phyloP scores from a whole-genome alignment of 208 protist species.

The Blechomonas ayalai region DNA sequence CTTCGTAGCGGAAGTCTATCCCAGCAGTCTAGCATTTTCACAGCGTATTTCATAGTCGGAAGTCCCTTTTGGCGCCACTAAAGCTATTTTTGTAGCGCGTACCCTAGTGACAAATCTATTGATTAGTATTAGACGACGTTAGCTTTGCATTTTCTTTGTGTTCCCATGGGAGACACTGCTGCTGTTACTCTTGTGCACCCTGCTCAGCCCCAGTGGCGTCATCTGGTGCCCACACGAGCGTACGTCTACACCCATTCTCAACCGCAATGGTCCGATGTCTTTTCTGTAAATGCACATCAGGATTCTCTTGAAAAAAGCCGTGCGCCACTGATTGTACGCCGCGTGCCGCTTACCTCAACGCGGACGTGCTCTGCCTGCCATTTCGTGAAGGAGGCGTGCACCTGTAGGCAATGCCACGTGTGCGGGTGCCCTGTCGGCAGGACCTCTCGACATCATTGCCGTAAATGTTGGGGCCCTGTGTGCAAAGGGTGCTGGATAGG shows the following conservation, averaged over 20 bases:
- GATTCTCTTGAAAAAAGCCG: neutral
- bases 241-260: constrained; percentile 53
- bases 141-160: too few species aligned
- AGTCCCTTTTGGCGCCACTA: too few species aligned
- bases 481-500: constrained; percentile 45
- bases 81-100: too few species aligned
- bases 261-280: constrained; percentile 31
- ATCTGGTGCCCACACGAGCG: neutral
- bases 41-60: too few species aligned
- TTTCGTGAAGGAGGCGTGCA: constrained; percentile 33
- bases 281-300: neutral
- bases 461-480: constrained; percentile 53
- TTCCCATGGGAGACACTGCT: too few species aligned
- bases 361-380: constrained; percentile 39
- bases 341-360: constrained; percentile 14
- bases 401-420: constrained; percentile 33
- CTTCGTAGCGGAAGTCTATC: too few species aligned
- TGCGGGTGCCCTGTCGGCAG: constrained; percentile 20
- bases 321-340: constrained; percentile 10
- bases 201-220: too few species aligned
- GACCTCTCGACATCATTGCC: constrained; percentile 62
- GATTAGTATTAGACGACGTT: too few species aligned
- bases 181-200: too few species aligned
- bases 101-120: too few species aligned
- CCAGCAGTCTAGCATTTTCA: too few species aligned